Evolutionary conservation across 805 yeast species (phyloP).

Genomic region (Saccharomycopsis sp.): DNA sequence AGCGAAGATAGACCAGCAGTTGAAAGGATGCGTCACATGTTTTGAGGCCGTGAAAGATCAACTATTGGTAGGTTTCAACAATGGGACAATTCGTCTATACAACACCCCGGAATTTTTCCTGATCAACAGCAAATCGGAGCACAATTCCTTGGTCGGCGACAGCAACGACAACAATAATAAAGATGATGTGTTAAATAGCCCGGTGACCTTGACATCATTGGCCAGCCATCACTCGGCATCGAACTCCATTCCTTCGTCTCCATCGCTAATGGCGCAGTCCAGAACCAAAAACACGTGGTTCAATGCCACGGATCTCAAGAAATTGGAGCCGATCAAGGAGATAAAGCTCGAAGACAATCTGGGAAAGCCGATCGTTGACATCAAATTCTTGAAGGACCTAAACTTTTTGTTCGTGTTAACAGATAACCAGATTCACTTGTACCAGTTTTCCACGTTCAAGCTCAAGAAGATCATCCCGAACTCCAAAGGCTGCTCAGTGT

Average conservation of each 20-base stretch:
- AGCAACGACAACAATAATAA: neutral
- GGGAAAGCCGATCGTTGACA: neutral
- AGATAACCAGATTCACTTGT: slow-evolving; percentile 5
- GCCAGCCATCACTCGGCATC: neutral
- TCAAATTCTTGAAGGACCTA: slow-evolving; percentile 8
- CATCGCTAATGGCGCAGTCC: neutral
- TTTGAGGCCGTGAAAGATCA: slow-evolving; percentile 4
- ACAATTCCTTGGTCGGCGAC: neutral
- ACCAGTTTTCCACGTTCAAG: slow-evolving; percentile 8
- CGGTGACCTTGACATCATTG: slow-evolving; percentile 15
- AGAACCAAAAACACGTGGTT: neutral
- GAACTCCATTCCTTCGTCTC: slow-evolving; percentile 1
- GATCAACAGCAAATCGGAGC: slow-evolving; percentile 7
- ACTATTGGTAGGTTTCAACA: slow-evolving; percentile 6
- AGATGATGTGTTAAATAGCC: slow-evolving; percentile 12
- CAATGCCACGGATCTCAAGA: neutral
- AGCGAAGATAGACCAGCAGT: neutral
- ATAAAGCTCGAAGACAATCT: neutral
- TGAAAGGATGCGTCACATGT: neutral
- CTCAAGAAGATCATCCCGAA: neutral
- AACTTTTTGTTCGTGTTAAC: slow-evolving; percentile 9
- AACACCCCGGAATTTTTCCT: neutral
- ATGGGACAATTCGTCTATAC: slow-evolving; percentile 9
- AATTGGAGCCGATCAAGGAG: neutral
- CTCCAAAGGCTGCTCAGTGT: slow-evolving; percentile 4